Evolutionary conservation across 2,329 filamentous ascomycete genomes (phyloP), one percentile per base, ranked within the genome.

Genomic region (Trematosphaeria pertusa): DNA sequence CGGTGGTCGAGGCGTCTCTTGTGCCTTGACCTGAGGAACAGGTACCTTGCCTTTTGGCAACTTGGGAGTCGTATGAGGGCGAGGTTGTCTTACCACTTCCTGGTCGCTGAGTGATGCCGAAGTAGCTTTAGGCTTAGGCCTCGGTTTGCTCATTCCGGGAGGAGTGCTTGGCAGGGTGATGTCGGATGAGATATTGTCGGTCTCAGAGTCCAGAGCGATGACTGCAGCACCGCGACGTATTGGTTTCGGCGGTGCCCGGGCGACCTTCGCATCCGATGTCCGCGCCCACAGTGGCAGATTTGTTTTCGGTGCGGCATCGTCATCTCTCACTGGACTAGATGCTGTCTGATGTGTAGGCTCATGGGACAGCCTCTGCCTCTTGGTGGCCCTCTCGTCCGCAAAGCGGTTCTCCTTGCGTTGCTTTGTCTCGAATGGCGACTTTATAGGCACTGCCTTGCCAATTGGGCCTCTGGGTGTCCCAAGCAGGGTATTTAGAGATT

Each of bases 371-470:
- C 72, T 75, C 37, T 68, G 67, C 40, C 75, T 64, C 49, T 78
- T 78, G 4, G 68, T 50, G 1, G 69, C 58, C 39, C 71, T 60
- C 21, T 68, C 71, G 11, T 61, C 59, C 5, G 62, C 61, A 56
- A 64, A 65, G 3, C 62, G 57, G 31, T 68, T 66, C 38, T 65
- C 58, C 37, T 61, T 62, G 46, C 64, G 64, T 24, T 62, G 56
- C 11, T 64, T 52, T 20, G 82, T 73, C 54, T 91, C 87, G 51
- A 84, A 90, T 0, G 88, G 87, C 1, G 87, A 89, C 41, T 80
- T 79, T 6, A 83, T 79, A 3, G 86, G 62, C 2, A 76, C 55
- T 2, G 86, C 81, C 59, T 86, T 85, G 0, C 85, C 85, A 59
- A 85, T 78, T 7, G 83, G 81, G 0, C 85, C 82, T 43, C 80